phyloP scores from a whole-genome alignment of 768 basidiomycete genomes.

The Brasilioporus rufonigricans region DNA sequence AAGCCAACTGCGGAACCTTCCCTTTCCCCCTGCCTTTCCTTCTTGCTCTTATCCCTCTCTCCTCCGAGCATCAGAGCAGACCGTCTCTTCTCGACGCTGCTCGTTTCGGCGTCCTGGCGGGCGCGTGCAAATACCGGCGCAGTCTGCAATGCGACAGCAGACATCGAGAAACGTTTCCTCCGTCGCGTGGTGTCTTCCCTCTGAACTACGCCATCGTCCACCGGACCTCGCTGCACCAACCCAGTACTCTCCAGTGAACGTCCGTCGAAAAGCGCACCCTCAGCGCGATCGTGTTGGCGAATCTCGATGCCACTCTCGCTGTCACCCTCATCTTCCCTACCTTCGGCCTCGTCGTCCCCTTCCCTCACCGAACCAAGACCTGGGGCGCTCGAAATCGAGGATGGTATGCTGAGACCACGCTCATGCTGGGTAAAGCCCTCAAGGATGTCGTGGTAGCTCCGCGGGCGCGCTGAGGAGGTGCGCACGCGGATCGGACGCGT shows the following conservation, averaged over 20 bases:
- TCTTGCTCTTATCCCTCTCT: constrained; percentile 24
- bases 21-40: constrained; percentile 19
- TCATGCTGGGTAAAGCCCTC: constrained; percentile 55
- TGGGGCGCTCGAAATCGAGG: constrained; percentile 30
- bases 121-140: constrained; percentile 66
- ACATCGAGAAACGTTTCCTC: constrained; percentile 70
- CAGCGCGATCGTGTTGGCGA: neutral
- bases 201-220: constrained; percentile 20
- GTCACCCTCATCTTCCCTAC: neutral
- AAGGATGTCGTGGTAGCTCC: constrained; percentile 65
- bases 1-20: constrained; percentile 30
- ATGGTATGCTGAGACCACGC: constrained; percentile 27
- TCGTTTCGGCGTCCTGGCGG: constrained; percentile 18
- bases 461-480: constrained; percentile 41
- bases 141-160: constrained; percentile 74
- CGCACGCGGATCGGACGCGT: constrained; percentile 32
- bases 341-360: constrained; percentile 14
- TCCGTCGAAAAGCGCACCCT: neutral
- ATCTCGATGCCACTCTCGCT: neutral
- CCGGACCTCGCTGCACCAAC: neutral
- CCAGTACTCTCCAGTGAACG: constrained; percentile 6
- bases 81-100: constrained; percentile 35
- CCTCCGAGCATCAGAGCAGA: constrained; percentile 60
- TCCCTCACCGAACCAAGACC: constrained; percentile 24
- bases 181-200: constrained; percentile 62